Conservation (phyloP, 176 grass and related monocot species). For the Bothriochloa decipiens region DNA sequence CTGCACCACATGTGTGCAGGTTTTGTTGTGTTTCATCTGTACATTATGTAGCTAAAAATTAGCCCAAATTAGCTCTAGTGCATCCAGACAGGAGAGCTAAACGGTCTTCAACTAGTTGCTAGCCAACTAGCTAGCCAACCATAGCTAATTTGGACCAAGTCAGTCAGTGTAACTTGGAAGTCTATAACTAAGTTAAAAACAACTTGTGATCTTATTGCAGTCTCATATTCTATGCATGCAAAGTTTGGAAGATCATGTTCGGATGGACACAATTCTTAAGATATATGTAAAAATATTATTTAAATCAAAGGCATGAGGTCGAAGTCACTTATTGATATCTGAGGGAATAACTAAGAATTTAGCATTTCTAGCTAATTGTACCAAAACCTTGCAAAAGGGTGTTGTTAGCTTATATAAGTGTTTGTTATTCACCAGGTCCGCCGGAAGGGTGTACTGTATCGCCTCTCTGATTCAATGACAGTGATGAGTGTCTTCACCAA, state of each 20-base stretch:
- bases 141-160: not conserved
- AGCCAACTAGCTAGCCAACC: no score
- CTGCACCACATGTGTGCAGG: not conserved
- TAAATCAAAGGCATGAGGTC: not conserved
- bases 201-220: not conserved
- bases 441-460: constrained; percentile 57
- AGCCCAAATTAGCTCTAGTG: no score
- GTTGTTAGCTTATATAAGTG: constrained; percentile 33
- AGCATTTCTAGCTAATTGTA: constrained; percentile 19
- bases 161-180: not conserved
- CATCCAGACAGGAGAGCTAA: no score
- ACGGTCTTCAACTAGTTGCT: no score
- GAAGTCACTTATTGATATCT: not conserved
- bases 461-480: constrained; percentile 68
- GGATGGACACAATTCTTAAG: not conserved
- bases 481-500: constrained; percentile 47
- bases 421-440: constrained; percentile 59
- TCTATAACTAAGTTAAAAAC: not conserved
- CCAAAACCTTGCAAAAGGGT: constrained; percentile 16
- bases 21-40: not conserved
- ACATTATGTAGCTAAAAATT: not conserved
- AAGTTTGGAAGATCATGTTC: constrained; percentile 4
- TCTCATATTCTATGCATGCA: not conserved
- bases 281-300: not conserved
- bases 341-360: not conserved